These are phyloP conservation scores for Zygnema circumcarinatum DNA, from an alignment of 139 green algal species.

Conservation along the genomic window DNA sequence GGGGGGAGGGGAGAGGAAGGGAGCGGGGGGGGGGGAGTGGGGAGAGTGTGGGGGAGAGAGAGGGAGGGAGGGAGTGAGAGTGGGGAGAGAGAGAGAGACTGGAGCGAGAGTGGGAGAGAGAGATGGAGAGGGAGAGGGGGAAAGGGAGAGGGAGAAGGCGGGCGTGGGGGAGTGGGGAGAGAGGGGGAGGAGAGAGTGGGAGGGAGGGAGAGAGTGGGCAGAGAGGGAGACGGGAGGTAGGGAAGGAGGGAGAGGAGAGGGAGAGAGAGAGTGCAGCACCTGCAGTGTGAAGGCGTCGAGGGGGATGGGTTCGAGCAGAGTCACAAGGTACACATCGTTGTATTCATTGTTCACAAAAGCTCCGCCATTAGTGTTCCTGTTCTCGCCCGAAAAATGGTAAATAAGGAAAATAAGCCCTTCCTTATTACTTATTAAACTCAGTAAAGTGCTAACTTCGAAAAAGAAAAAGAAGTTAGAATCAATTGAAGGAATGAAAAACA, in stretches of 20 bases:
- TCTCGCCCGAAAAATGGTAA: background rate
- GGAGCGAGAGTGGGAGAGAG: no score
- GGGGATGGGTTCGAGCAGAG: constrained; percentile 40
- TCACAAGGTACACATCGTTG: constrained; percentile 61
- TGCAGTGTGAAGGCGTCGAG: constrained; percentile 57
- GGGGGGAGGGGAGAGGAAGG: background rate
- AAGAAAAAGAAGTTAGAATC: background rate
- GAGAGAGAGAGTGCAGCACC: background rate
- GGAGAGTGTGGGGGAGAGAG: background rate
- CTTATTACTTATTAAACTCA: background rate
- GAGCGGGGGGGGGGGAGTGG: no score
- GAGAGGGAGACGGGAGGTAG: background rate
- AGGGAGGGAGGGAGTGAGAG: background rate
- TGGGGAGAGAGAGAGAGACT: background rate
- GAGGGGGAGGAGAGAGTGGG: background rate
- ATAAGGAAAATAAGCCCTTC: constrained; percentile 16
- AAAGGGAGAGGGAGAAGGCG: no score
- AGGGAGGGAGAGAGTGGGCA: background rate
- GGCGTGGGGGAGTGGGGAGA: background rate
- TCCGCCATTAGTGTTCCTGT: constrained; percentile 38
- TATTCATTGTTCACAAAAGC: constrained; percentile 63
- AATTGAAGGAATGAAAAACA: no score
- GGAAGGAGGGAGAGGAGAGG: background rate
- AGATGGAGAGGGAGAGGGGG: no score
- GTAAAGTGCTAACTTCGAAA: background rate